Base-by-base conservation (phyloP, 345 rosid genomes). In the Hevea brasiliensis region DNA sequence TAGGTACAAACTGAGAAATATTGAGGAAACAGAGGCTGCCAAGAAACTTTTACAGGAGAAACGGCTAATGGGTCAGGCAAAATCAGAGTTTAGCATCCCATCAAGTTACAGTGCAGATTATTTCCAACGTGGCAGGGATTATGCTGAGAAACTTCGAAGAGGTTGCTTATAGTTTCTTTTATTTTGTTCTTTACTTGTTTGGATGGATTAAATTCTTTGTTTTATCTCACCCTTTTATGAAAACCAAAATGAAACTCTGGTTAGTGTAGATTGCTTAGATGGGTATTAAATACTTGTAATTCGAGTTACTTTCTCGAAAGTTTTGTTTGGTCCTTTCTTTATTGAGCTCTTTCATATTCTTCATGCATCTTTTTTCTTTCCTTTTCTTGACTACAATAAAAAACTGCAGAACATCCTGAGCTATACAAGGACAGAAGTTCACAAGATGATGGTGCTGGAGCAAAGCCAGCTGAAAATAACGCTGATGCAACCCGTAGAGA, bases 21-120 rank as follows among this genome's bases (percentile, higher is more conserved):
- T 95, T 64, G 97, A 92, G 78, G 99, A 95, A 79, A 95, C 99
- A 23, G 99, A 92, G 83, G 99, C 99, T 64, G 98, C 99, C 27
- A 95, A 95, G 73, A 95, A 92, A 96, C 97, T 92, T 83, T 73
- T 95, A 61, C 96, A 92, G 68, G 99, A 95, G 81, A 95, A 87
- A 79, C 86, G 98, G 83, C 88, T 92, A 53, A 85, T 79, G 90
- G 93, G 92, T 45, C 78, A 88, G 37, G 66, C 90, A 7, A 92
- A 89, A 76, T 87, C 96, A 2, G 97, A 92, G 51, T 74, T 84
- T 75, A 92, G 75, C 78, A 91, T 92, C 63, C 99, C 98, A 1
- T 79, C 99, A 68, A 94, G 98, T 86, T 94, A 88, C 47, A 94
- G 99, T 81, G 99, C 98, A 8, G 99, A 94, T 79, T 94, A 89